phyloP scores from a whole-genome alignment of 441 rosid genomes.

The Bocquillonia castaneifolia region DNA sequence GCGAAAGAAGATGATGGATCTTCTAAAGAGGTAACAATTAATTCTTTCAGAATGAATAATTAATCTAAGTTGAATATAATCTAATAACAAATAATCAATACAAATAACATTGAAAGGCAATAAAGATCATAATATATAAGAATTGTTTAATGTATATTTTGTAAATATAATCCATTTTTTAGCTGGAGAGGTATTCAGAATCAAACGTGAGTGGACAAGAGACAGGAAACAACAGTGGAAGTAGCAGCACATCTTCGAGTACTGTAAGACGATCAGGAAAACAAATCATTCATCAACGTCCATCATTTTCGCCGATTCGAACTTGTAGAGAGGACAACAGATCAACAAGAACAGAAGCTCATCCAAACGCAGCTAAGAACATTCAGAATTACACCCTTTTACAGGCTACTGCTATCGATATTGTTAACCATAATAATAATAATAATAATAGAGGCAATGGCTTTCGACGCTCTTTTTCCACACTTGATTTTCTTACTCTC shows the following conservation, averaged over 20 bases:
- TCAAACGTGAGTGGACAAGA: constrained; percentile 26
- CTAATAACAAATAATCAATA: too few species aligned
- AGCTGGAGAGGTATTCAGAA: constrained; percentile 37
- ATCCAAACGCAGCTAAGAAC: constrained; percentile 53
- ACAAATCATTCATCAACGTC: neutral
- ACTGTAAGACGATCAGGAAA: constrained; percentile 19
- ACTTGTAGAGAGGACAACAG: constrained; percentile 16
- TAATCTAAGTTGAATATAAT: too few species aligned
- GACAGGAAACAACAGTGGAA: constrained; percentile 24
- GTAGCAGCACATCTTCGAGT: constrained; percentile 32
- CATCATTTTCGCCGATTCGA: constrained; percentile 38
- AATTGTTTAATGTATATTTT: too few species aligned
- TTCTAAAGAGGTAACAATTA: constrained; percentile 38
- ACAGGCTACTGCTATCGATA: constrained; percentile 55
- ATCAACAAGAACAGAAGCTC: constrained; percentile 38
- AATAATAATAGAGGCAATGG: constrained; percentile 33
- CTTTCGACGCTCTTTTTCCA: constrained; percentile 46
- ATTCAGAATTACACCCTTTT: constrained; percentile 50
- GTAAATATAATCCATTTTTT: neutral
- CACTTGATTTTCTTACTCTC: constrained; percentile 40
- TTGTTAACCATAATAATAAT: constrained; percentile 40
- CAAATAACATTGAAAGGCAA: too few species aligned
- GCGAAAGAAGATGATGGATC: constrained; percentile 33
- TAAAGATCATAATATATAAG: too few species aligned
- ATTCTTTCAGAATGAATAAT: too few species aligned